These are phyloP conservation scores for Carex scoparia DNA, from an alignment of 176 grass and related monocot genomes.

Conservation along the genomic window DNA sequence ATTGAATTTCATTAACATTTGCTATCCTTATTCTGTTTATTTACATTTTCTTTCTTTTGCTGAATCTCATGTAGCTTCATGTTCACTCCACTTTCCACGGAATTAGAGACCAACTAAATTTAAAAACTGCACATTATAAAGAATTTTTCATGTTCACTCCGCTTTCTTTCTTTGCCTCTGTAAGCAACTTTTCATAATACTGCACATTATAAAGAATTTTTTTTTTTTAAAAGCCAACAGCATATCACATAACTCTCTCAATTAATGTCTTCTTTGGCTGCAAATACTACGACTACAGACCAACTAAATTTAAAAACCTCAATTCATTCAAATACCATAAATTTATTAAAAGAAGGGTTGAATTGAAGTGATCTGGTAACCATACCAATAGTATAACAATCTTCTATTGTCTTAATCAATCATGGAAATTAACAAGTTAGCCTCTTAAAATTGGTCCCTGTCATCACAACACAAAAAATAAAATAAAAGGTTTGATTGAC, in stretches of 20 bases:
- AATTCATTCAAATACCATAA: background rate
- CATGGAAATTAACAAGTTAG: too few species aligned
- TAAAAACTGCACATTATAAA: too few species aligned
- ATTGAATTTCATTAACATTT: slow-evolving; percentile 36
- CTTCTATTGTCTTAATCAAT: too few species aligned
- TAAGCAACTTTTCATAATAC: slow-evolving; percentile 73
- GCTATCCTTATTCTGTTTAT: slow-evolving; percentile 59
- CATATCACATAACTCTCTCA: background rate
- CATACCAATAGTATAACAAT: too few species aligned
- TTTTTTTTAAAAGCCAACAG: background rate
- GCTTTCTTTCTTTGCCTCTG: slow-evolving; percentile 70
- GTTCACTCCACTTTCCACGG: too few species aligned
- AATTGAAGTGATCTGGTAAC: background rate
- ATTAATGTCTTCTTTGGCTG: background rate
- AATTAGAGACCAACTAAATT: too few species aligned
- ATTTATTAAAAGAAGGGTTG: background rate
- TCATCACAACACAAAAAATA: too few species aligned
- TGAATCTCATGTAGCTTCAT: slow-evolving; percentile 62
- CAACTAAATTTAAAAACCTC: background rate
- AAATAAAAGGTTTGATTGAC: too few species aligned
- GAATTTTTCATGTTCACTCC: slow-evolving; percentile 25
- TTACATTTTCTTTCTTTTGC: slow-evolving; percentile 55
- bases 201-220: slow-evolving; percentile 5
- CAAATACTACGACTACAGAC: background rate
- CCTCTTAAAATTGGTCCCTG: too few species aligned